Percentiles rank a stretch among this genome's conserved stretches.
phyloP scores from a whole-genome alignment of 768 basidiomycete genomes.

The Leccinum barrowsii region DNA sequence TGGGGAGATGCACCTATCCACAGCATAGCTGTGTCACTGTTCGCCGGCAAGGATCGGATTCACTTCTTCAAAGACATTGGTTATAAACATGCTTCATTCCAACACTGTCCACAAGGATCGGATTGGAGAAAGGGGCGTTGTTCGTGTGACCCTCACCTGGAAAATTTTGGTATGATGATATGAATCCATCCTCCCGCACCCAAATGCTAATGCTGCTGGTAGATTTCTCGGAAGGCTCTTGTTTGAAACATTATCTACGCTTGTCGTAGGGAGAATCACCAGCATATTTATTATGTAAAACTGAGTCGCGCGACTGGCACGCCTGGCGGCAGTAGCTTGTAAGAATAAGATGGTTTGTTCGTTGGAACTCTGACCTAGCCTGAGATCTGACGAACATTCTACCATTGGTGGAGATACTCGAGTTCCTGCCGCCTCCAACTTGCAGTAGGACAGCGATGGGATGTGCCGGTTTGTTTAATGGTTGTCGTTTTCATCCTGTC shows the following conservation, averaged over 20 bases:
- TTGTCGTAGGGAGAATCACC: slow-evolving; percentile 14
- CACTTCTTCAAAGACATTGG: slow-evolving; percentile 96
- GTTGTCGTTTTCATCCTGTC: background rate
- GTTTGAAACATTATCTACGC: slow-evolving; percentile 28
- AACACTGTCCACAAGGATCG: slow-evolving; percentile 84
- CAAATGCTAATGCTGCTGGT: slow-evolving; percentile 5
- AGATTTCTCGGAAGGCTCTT: slow-evolving; percentile 30
- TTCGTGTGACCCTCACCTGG: slow-evolving; percentile 65
- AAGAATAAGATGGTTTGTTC: background rate
- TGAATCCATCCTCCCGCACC: background rate
- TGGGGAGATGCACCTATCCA: slow-evolving; percentile 97
- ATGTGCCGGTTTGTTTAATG: background rate
- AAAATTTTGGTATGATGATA: slow-evolving; percentile 64
- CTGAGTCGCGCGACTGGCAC: background rate
- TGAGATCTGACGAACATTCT: background rate
- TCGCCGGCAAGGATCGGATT: slow-evolving; percentile 84
- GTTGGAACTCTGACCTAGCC: background rate
- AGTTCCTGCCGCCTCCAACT: background rate
- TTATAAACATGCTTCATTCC: slow-evolving; percentile 92
- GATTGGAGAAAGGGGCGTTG: slow-evolving; percentile 77
- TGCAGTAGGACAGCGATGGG: no score
- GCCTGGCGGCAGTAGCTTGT: background rate
- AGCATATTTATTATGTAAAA: background rate
- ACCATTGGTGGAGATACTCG: background rate
- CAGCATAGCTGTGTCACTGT: slow-evolving; percentile 86